Conservation (phyloP, 2,329 filamentous ascomycete species). For the Fusarium duplospermum region DNA sequence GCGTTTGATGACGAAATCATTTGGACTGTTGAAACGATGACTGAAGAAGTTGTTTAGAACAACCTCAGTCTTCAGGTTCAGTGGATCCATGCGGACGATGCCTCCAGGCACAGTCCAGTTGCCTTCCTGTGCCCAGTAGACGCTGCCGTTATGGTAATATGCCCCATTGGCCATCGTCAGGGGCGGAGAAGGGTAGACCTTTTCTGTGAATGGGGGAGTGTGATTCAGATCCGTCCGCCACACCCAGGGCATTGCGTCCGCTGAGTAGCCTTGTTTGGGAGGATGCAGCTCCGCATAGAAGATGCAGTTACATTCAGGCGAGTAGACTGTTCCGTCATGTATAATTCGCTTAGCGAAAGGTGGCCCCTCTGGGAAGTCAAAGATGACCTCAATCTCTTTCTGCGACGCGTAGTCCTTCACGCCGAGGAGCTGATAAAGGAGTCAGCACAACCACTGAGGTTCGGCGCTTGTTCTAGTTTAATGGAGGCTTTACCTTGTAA, state of each 20-base stretch:
- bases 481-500: not conserved
- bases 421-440: conserved; percentile 3
- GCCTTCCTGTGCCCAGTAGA: conserved; percentile 31
- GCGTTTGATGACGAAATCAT: conserved; percentile 26
- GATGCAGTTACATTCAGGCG: conserved; percentile 30
- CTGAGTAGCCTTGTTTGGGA: conserved; percentile 19
- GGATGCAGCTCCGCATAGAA: conserved; percentile 30
- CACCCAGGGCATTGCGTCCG: conserved; percentile 26
- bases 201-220: conserved; percentile 17
- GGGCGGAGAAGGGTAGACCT: conserved; percentile 26
- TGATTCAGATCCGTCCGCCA: conserved; percentile 21
- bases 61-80: conserved; percentile 15
- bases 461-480: not conserved
- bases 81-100: conserved; percentile 25
- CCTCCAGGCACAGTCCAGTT: conserved; percentile 23
- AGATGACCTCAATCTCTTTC: conserved; percentile 10
- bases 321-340: conserved; percentile 28
- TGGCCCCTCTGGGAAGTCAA: conserved; percentile 19
- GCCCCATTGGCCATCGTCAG: conserved; percentile 30
- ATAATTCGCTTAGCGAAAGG: conserved; percentile 21
- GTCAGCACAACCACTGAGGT: not conserved
- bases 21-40: conserved; percentile 35
- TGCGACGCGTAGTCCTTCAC: not conserved
- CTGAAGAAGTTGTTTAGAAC: conserved; percentile 29
- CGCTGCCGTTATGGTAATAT: conserved; percentile 29